These are phyloP conservation scores for Chamaenerion angustifolium DNA, from an alignment of 345 rosid species.

Conservation along the genomic window DNA sequence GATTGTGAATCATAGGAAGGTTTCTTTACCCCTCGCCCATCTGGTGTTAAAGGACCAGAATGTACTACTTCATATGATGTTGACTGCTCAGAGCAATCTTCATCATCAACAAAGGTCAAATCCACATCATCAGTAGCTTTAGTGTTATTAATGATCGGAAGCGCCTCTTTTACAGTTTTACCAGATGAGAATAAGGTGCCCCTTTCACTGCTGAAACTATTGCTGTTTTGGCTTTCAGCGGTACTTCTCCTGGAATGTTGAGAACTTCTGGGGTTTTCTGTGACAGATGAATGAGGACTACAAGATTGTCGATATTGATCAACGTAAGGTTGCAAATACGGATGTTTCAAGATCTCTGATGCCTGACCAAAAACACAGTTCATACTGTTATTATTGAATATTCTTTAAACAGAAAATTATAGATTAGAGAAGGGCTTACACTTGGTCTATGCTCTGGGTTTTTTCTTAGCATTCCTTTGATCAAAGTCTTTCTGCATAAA, in stretches of 20 bases:
- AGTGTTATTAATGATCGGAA: conserved; percentile 19
- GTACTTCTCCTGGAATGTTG: conserved; percentile 40
- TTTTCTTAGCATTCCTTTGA: conserved; percentile 94
- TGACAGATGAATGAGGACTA: conserved; percentile 23
- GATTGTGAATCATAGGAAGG: conserved; percentile 29
- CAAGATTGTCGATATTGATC: conserved; percentile 61
- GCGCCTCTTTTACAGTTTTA: conserved; percentile 19
- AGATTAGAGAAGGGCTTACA: conserved; percentile 38
- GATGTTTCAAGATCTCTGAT: conserved; percentile 89
- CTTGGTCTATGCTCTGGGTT: conserved; percentile 94
- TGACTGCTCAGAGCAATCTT: conserved; percentile 37
- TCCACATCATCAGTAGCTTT: conserved; percentile 44
- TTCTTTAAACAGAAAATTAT: conserved; percentile 1
- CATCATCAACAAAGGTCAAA: conserved; percentile 43
- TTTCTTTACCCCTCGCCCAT: conserved; percentile 31
- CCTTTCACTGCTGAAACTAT: conserved; percentile 61
- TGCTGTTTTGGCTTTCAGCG: conserved; percentile 92
- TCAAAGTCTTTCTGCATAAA: conserved; percentile 59
- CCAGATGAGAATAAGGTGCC: conserved; percentile 60
- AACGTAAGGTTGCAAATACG: conserved; percentile 81
- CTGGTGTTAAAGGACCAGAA: conserved; percentile 24
- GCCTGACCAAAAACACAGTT: conserved; percentile 38
- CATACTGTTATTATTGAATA: conserved; percentile 5
- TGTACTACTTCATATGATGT: conserved; percentile 31
- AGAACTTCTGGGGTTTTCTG: conserved; percentile 39